These are phyloP conservation scores for Colletotrichum sp. DNA, from an alignment of 2,329 filamentous ascomycete genomes.

Conservation along the genomic window DNA sequence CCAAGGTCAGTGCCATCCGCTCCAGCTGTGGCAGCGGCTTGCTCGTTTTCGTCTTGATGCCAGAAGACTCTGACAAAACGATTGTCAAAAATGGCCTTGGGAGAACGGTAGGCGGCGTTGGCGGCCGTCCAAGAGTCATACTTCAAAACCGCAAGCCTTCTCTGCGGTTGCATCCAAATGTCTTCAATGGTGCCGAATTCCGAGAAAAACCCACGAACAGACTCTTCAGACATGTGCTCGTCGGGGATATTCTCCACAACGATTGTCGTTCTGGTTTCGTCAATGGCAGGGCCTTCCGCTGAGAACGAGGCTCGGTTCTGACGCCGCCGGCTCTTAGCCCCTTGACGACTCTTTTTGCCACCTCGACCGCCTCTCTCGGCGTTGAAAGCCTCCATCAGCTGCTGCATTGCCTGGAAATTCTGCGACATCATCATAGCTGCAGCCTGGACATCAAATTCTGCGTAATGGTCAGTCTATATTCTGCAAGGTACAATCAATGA, in stretches of 20 bases:
- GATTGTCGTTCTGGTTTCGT: slow-evolving; percentile 69
- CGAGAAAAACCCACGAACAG: slow-evolving; percentile 72
- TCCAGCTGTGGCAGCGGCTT: slow-evolving; percentile 32
- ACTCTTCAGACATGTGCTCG: slow-evolving; percentile 69
- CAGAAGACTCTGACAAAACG: slow-evolving; percentile 86
- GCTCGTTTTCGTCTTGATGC: slow-evolving; percentile 61
- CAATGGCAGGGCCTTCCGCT: slow-evolving; percentile 64
- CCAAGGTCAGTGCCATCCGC: slow-evolving; percentile 23
- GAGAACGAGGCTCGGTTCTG: slow-evolving; percentile 63
- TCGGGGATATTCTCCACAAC: slow-evolving; percentile 81
- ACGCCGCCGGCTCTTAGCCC: slow-evolving; percentile 10
- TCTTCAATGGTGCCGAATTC: slow-evolving; percentile 72
- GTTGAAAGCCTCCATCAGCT: slow-evolving; percentile 25
- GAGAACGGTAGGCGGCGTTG: slow-evolving; percentile 74
- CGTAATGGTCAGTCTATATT: background rate
- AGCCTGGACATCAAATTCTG: slow-evolving; percentile 23
- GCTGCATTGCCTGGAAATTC: slow-evolving; percentile 21
- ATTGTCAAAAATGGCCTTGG: slow-evolving; percentile 84
- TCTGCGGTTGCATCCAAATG: slow-evolving; percentile 69
- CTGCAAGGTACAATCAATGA: background rate
- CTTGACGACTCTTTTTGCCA: slow-evolving; percentile 33
- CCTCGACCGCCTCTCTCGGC: slow-evolving; percentile 20
- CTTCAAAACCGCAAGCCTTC: slow-evolving; percentile 72
- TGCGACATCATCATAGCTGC: slow-evolving; percentile 22
- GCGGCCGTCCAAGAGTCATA: slow-evolving; percentile 71